Evolutionary conservation across 208 protist genomes (phyloP).

Genomic region (Angomonas ambiguus): DNA sequence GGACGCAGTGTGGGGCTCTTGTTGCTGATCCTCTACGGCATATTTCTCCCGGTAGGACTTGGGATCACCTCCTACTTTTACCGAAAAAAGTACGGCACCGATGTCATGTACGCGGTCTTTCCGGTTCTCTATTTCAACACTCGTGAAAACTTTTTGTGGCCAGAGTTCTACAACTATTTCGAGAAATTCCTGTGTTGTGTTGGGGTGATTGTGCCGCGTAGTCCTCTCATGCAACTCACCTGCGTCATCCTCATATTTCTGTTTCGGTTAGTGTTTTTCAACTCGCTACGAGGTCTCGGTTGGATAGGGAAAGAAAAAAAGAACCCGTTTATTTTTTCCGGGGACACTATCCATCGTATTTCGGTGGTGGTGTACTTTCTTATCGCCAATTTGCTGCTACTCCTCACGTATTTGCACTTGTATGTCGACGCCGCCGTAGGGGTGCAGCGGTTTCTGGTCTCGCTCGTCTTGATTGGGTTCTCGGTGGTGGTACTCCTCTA

Average conservation of each 20-base stretch:
- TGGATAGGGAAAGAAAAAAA: not conserved
- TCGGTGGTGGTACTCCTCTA: not conserved
- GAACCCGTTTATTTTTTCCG: not conserved
- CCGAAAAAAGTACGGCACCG: conserved; percentile 12
- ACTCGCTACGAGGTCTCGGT: not conserved
- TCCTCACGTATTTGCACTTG: conserved; percentile 12
- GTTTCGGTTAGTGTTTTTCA: not conserved
- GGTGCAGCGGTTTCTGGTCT: conserved; percentile 4
- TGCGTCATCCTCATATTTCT: not conserved
- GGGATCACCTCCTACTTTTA: not conserved
- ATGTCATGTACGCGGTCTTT: conserved; percentile 21
- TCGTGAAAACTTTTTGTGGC: not conserved
- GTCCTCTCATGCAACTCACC: not conserved
- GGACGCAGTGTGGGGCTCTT: conserved; percentile 9
- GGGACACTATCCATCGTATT: not conserved
- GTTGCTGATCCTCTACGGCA: conserved; percentile 19
- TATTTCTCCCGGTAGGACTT: conserved; percentile 7
- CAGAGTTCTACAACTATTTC: conserved; percentile 9
- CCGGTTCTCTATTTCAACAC: conserved; percentile 13
- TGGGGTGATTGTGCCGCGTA: not conserved
- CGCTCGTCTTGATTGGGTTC: conserved; percentile 16
- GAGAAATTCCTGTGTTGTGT: conserved; percentile 7
- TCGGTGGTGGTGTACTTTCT: not conserved
- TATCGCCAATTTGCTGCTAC: conserved; percentile 14
- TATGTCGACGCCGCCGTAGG: not conserved